These are phyloP conservation scores for Gleditsia sinensis DNA, from an alignment of 306 rosid species.

Conservation along the genomic window DNA sequence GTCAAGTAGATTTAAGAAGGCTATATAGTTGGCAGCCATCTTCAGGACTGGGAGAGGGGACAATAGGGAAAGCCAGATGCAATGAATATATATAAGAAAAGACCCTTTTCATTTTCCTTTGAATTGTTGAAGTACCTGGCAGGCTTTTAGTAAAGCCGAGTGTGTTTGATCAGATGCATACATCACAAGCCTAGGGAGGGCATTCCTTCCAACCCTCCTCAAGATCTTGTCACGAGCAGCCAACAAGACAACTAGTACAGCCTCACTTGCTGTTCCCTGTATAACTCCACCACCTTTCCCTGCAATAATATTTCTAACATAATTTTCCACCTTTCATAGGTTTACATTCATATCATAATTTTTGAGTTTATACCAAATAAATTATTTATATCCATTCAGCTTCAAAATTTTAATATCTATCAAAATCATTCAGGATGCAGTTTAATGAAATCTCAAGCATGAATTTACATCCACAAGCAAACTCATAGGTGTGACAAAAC, in stretches of 20 bases:
- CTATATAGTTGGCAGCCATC: constrained; percentile 18
- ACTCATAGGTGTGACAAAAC: background rate
- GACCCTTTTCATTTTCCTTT: constrained; percentile 14
- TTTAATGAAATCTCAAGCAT: constrained; percentile 16
- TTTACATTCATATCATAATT: constrained; percentile 2
- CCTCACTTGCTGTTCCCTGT: constrained; percentile 98
- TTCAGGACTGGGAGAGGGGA: background rate
- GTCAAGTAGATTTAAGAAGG: background rate
- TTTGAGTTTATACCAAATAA: constrained; percentile 6
- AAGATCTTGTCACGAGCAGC: constrained; percentile 87
- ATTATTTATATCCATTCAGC: background rate
- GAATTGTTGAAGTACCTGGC: constrained; percentile 65
- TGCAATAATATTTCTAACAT: constrained; percentile 46
- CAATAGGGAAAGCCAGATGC: constrained; percentile 11
- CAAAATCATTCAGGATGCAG: constrained; percentile 15
- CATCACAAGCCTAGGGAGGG: constrained; percentile 75
- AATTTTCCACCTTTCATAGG: constrained; percentile 23
- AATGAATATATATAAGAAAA: constrained; percentile 2
- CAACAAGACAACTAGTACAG: constrained; percentile 82
- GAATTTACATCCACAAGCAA: constrained; percentile 15
- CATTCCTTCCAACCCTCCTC: constrained; percentile 54
- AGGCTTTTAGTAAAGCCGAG: constrained; percentile 76
- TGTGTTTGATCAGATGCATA: constrained; percentile 96
- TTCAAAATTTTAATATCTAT: background rate
- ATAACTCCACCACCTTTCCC: constrained; percentile 95